Evolutionary conservation across 1,284 basidiomycete species (phyloP), one percentile per base, ranked within the genome.

Genomic region (Fomes fomentarius): DNA sequence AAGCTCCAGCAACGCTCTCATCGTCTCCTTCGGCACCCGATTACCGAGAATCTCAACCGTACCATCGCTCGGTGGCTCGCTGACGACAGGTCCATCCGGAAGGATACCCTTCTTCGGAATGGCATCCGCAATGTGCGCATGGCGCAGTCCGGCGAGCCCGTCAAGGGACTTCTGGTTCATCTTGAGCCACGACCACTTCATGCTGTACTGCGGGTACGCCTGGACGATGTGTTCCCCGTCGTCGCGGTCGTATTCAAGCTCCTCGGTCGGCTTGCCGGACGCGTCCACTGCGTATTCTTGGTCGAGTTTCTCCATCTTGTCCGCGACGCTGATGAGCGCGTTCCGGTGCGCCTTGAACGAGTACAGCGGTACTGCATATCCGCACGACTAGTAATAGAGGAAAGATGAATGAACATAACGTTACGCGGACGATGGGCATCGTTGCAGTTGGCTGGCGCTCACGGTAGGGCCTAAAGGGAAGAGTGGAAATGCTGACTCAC

Each of bases 351-450:
- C 65, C 45, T 74, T 73, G 68, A 77, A 84, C 9, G 70, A 65
- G 65, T 77, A 83, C 55, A 75, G 70, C 3, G 82, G 82, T 28
- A 84, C 76, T 3, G 76, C 74, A 50, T 70, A 83, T 35, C 83
- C 82, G 55, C 83, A 84, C 1, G 79, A 78, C 82, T 83, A 33
- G 34, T 10, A 15, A 15, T 17, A 11, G 30, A 28, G 17, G 3
- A 14, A 1, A 15, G 2, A 15, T 21, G 26, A 40, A 30, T 15
- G 47, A 19, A 17, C n/a, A n/a, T n/a, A n/a, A n/a, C n/a, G n/a
- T n/a, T n/a, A n/a, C n/a, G n/a, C n/a, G n/a, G n/a, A n/a, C n/a
- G n/a, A n/a, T n/a, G n/a, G n/a, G n/a, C n/a, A n/a, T n/a, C n/a
- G n/a, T n/a, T n/a, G n/a, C n/a, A n/a, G n/a, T n/a, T n/a, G n/a